Percentiles rank a stretch among this genome's conserved stretches.
Evolutionary conservation across 164 flowering plant genomes (phyloP).

Genomic region (Pachysandra terminalis): DNA sequence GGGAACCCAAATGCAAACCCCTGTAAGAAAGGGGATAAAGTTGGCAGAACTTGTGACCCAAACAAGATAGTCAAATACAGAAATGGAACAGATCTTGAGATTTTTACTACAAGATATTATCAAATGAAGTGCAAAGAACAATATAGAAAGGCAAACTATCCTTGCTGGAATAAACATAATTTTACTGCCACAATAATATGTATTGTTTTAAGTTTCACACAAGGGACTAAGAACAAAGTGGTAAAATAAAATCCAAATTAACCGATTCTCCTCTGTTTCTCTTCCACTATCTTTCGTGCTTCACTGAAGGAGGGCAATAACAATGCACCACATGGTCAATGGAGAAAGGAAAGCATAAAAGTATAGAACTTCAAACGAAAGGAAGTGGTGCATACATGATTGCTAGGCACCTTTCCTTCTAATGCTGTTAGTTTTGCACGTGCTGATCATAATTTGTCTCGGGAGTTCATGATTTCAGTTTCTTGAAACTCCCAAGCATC

Average conservation of each 20-base stretch:
- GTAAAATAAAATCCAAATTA: conserved; percentile 3
- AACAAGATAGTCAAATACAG: no score
- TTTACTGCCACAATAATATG: no score
- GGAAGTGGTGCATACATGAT: conserved; percentile 44
- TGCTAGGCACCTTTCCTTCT: conserved; percentile 83
- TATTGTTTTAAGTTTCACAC: not conserved
- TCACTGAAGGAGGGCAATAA: conserved; percentile 39
- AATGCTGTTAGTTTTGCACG: conserved; percentile 75
- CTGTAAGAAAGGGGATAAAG: no score
- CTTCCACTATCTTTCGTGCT: conserved; percentile 53
- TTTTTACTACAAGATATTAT: no score
- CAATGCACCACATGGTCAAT: not conserved
- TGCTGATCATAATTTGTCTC: conserved; percentile 57
- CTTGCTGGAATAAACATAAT: no score
- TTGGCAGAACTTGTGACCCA: no score
- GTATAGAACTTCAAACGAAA: conserved; percentile 1
- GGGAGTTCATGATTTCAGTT: conserved; percentile 71
- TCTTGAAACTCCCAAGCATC: conserved; percentile 87
- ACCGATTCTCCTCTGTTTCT: conserved; percentile 49
- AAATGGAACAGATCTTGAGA: no score
- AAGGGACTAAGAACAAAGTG: not conserved
- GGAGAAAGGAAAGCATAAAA: conserved; percentile 8
- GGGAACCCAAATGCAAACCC: no score
- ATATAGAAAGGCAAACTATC: no score
- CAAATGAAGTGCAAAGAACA: no score